These are phyloP conservation scores for Alternaria postmessia DNA, from an alignment of 2,329 filamentous ascomycete genomes.

Conservation along the genomic window DNA sequence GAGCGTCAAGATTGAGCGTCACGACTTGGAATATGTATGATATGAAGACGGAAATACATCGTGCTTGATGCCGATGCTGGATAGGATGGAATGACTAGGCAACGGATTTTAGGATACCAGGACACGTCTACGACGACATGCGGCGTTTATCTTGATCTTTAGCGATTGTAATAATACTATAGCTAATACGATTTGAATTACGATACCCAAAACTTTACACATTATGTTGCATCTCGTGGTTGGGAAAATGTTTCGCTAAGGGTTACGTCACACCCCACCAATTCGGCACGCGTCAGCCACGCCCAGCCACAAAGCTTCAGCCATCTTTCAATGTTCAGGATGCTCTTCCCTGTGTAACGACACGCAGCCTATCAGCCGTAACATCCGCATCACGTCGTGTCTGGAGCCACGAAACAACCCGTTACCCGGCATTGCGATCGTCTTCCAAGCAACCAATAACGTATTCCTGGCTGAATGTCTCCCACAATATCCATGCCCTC, in stretches of 20 bases:
- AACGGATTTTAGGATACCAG: conserved; percentile 8
- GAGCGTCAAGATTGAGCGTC: not conserved
- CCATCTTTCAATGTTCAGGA: not conserved
- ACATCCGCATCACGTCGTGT: not conserved
- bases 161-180: conserved; percentile 14
- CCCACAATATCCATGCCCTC: too few species aligned
- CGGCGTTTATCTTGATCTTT: conserved; percentile 13
- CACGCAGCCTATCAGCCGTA: not conserved
- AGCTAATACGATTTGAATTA: conserved; percentile 12
- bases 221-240: rapidly evolving
- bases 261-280: not conserved
- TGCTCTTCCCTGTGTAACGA: not conserved
- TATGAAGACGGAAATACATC: conserved; percentile 12
- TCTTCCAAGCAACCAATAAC: too few species aligned
- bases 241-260: not conserved
- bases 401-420: too few species aligned
- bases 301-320: not conserved
- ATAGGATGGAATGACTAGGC: not conserved
- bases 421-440: too few species aligned
- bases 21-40: not conserved
- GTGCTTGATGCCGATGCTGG: conserved; percentile 11
- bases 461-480: too few species aligned
- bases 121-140: conserved; percentile 4
- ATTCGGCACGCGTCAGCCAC: not conserved
- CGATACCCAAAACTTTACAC: not conserved